A percentile compares a stretch with the other conserved stretches of the same genome.
Evolutionary conservation across 225 moss, liverwort and hornwort species (phyloP).

Genomic region (Polytrichum commune): DNA sequence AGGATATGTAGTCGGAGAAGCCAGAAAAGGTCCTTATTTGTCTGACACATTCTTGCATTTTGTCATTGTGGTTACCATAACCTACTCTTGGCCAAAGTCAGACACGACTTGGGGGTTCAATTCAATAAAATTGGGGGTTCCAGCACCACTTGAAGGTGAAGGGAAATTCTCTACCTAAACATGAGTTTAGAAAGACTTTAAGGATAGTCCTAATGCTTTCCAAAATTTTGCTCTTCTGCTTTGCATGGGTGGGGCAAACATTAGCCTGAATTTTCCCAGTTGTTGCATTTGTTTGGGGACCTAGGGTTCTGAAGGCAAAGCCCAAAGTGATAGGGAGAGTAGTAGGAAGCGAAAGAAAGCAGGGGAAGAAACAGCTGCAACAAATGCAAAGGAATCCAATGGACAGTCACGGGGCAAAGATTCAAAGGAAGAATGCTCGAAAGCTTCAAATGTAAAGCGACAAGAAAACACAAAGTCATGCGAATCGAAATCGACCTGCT

Average conservation of each 20-base stretch:
- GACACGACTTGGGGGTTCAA: too few species aligned
- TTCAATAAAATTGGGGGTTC: too few species aligned
- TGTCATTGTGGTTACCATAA: not conserved
- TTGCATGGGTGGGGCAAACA: not conserved
- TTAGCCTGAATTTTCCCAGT: not conserved
- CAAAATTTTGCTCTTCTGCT: not conserved
- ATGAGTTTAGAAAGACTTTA: too few species aligned
- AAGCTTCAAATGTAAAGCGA: slow-evolving; percentile 9
- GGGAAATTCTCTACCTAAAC: too few species aligned
- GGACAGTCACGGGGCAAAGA: slow-evolving; percentile 8
- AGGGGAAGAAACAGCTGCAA: slow-evolving; percentile 4
- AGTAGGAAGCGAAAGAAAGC: slow-evolving; percentile 11
- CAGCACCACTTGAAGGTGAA: too few species aligned
- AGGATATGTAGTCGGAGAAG: not conserved
- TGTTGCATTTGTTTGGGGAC: not conserved
- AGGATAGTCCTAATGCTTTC: not conserved
- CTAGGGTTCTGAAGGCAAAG: not conserved
- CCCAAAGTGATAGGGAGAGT: slow-evolving; percentile 9
- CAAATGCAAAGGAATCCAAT: slow-evolving; percentile 11
- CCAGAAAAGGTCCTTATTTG: not conserved
- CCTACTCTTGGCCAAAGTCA: not conserved
- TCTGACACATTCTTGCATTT: not conserved
- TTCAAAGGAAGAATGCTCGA: slow-evolving; percentile 11
- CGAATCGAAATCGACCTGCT: slow-evolving; percentile 15
- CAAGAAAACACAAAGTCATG: slow-evolving; percentile 6